These are phyloP conservation scores for Lagenidium giganteum DNA, from an alignment of 352 stramenopile genomes.

Conservation along the genomic window DNA sequence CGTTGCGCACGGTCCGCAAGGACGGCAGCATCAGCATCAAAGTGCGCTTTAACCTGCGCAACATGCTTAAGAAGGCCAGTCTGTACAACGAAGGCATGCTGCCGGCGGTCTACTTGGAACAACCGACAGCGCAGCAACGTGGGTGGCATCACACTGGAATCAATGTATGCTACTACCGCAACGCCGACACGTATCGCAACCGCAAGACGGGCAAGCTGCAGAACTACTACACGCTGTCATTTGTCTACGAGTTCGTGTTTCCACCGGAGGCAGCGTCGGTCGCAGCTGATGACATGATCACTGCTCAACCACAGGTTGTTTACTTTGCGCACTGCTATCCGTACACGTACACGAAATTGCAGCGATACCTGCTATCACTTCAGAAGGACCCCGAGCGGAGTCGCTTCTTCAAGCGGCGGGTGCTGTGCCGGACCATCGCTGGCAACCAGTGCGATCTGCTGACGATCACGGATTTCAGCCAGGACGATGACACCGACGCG, in stretches of 20 bases:
- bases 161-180: slow-evolving; percentile 86
- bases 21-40: slow-evolving; percentile 15
- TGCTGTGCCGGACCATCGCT: slow-evolving; percentile 79
- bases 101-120: slow-evolving; percentile 58
- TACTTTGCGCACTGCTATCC: slow-evolving; percentile 84
- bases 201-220: slow-evolving; percentile 34
- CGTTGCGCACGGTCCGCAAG: background rate
- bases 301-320: slow-evolving; percentile 13
- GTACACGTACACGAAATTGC: slow-evolving; percentile 80
- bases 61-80: slow-evolving; percentile 83
- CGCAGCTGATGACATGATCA: slow-evolving; percentile 10
- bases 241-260: slow-evolving; percentile 57
- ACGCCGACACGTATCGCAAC: slow-evolving; percentile 60
- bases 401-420: slow-evolving; percentile 42
- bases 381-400: slow-evolving; percentile 48
- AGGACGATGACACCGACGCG: slow-evolving; percentile 35
- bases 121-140: slow-evolving; percentile 6
- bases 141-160: slow-evolving; percentile 65
- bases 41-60: slow-evolving; percentile 83
- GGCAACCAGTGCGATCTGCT: slow-evolving; percentile 86
- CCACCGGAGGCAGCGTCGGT: background rate
- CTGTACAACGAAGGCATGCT: slow-evolving; percentile 88
- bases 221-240: slow-evolving; percentile 74
- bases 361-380: slow-evolving; percentile 42
- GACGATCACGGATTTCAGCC: slow-evolving; percentile 81